A percentile compares a stretch with the other conserved stretches of the same genome.
These are phyloP conservation scores for Thelonectria rubi DNA, from an alignment of 2,329 filamentous ascomycete genomes.

Conservation along the genomic window DNA sequence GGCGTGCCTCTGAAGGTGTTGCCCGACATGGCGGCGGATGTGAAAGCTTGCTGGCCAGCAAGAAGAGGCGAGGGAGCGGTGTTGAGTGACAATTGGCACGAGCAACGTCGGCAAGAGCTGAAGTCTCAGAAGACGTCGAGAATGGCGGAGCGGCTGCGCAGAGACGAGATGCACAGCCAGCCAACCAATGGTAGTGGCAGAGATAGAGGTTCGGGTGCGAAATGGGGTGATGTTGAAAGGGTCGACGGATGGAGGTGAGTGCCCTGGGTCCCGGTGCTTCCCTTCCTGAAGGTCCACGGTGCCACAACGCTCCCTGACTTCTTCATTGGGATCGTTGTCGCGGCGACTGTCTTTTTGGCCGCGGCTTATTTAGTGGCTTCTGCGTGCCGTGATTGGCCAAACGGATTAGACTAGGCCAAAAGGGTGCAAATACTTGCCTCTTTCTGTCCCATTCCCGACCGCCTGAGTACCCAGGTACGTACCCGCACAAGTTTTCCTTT, in stretches of 20 bases:
- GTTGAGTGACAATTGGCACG: slow-evolving; percentile 34
- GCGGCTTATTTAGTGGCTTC: slow-evolving; percentile 1
- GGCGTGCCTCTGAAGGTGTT: slow-evolving; percentile 77
- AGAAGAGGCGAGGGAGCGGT: slow-evolving; percentile 29
- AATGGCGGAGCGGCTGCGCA: slow-evolving; percentile 25
- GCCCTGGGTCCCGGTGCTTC: slow-evolving; percentile 15
- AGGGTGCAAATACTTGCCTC: neutral
- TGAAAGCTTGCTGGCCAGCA: slow-evolving; percentile 27
- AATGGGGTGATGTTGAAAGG: slow-evolving; percentile 40
- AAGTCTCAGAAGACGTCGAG: slow-evolving; percentile 26
- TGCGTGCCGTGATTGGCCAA: neutral
- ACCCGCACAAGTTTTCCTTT: neutral
- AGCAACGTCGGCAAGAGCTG: slow-evolving; percentile 20
- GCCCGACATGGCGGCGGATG: slow-evolving; percentile 58
- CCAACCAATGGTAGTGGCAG: slow-evolving; percentile 41
- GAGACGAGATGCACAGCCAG: slow-evolving; percentile 27
- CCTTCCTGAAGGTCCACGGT: neutral
- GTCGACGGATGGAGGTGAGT: slow-evolving; percentile 23
- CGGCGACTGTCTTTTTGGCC: slow-evolving; percentile 28
- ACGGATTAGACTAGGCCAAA: slow-evolving; percentile 10
- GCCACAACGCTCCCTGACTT: slow-evolving; percentile 5
- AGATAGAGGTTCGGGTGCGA: slow-evolving; percentile 37
- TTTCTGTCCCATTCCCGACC: slow-evolving; percentile 13
- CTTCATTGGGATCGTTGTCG: slow-evolving; percentile 32
- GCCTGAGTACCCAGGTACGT: neutral